A percentile compares a stretch with the other conserved stretches of the same genome.
These are phyloP conservation scores for Paraphaeosphaeria sporulosa DNA, from an alignment of 2,329 filamentous ascomycete genomes.

Conservation along the genomic window DNA sequence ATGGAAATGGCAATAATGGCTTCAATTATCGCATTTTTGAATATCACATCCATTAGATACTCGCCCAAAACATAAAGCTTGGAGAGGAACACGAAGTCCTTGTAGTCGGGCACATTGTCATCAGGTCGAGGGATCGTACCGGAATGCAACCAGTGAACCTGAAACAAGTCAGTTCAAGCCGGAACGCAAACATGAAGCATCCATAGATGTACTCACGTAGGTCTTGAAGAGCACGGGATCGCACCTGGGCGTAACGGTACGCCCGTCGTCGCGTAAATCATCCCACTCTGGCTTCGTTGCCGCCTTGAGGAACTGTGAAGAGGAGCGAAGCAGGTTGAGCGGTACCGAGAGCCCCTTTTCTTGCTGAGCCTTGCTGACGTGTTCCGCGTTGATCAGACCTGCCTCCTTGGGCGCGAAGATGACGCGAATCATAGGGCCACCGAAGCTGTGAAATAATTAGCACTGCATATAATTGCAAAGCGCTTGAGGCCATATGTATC, in stretches of 20 bases:
- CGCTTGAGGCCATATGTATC: background rate
- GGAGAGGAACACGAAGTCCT: slow-evolving; percentile 3
- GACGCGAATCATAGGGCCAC: background rate
- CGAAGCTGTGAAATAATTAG: background rate
- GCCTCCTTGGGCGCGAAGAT: background rate
- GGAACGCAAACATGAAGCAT: no score
- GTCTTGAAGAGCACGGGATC: background rate
- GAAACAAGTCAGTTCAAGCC: no score
- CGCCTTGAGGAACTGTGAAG: slow-evolving; percentile 15
- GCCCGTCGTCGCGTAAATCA: background rate
- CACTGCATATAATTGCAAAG: background rate
- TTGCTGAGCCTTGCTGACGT: background rate
- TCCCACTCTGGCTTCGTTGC: slow-evolving; percentile 13
- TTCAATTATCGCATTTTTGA: slow-evolving; percentile 3
- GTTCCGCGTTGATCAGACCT: background rate
- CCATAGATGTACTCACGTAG: no score
- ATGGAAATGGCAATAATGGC: no score
- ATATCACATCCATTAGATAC: slow-evolving; percentile 12
- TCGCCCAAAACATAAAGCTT: slow-evolving; percentile 11
- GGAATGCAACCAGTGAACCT: no score
- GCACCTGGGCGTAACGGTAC: slow-evolving; percentile 3
- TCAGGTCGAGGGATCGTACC: no score
- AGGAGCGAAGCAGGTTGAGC: background rate
- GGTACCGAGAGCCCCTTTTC: background rate
- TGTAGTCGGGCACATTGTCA: background rate